Base-by-base conservation (phyloP, 2,329 filamentous ascomycete genomes). In the Clonostachys solani region DNA sequence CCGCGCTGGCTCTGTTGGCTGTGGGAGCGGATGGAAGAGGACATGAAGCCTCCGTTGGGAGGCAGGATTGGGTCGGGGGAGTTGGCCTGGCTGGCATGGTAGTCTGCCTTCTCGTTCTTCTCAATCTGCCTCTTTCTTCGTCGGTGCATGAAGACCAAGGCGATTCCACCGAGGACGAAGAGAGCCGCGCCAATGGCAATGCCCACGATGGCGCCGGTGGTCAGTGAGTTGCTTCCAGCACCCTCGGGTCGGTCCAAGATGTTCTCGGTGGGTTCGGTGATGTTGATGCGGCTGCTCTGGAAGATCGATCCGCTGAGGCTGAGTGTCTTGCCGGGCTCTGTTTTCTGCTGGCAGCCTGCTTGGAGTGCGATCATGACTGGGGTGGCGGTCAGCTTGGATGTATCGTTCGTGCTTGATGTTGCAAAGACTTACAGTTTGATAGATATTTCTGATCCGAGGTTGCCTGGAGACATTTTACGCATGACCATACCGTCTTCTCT, bases 121-220 rank as follows among this genome's bases (percentile, higher is more conserved):
- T 60, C 53, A 36, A 62, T 62, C 17, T 58, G 57, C 40, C 65
- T 65, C 51, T 77, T 69, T 17, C 64, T 66, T 8, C 72, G 68
- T 54, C 72, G 75, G 60, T 81, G 73, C 2, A 79, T 50, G 45
- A 67, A 54, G 44, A 81, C 72, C 1, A 82, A 63, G 3, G 59
- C 67, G 1, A 62, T 52, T 3, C 66, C 68, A 1, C 72, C 65
- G 6, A 75, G 34, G 4, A 80, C 57, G 2, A 72, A 55, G 0
- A 76, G 60, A 0, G 64, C 64, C 7, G 66, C 70, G 12, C 73
- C 77, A 1, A 80, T 58, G 1, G 66, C 68, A 42, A 83, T 81
- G 16, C 78, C 78, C 0, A 74, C 73, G 15, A 80, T 75, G n/a
- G 73, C 72, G 3, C 73, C 72, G 0, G 69, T 68, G 0, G 72